Conservation (phyloP, 345 rosid species). For the Trapa incisa region DNA sequence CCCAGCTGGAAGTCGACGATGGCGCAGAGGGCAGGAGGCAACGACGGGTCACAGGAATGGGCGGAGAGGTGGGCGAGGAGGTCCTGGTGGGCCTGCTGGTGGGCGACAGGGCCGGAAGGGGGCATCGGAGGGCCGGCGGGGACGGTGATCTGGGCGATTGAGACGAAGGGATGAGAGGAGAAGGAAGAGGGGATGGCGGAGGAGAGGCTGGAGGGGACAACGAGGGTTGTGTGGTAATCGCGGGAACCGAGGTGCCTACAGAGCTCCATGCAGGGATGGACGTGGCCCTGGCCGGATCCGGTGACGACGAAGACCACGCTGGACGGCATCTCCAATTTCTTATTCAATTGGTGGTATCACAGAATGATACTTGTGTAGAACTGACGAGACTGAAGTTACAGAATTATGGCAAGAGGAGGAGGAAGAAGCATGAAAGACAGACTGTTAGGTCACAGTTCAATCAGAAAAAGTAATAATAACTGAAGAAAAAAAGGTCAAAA, state of each 20-base stretch:
- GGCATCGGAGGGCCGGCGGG: conserved; percentile 7
- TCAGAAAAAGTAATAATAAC: too few species aligned
- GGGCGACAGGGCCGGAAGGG: neutral
- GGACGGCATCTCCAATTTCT: neutral
- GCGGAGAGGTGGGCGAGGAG: conserved; percentile 13
- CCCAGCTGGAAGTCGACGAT: conserved; percentile 29
- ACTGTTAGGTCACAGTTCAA: neutral
- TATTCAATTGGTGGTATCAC: neutral
- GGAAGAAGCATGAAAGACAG: neutral
- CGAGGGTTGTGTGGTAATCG: conserved; percentile 16
- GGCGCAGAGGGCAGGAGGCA: conserved; percentile 11
- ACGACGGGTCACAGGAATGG: neutral
- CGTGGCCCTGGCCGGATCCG: conserved; percentile 33
- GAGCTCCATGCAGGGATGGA: conserved; percentile 30
- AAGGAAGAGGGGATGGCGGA: conserved; percentile 21
- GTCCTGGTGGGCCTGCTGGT: conserved; percentile 9
- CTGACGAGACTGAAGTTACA: neutral
- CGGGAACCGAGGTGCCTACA: conserved; percentile 19
- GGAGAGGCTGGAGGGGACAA: conserved; percentile 22
- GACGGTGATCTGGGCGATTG: conserved; percentile 6
- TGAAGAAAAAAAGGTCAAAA: too few species aligned
- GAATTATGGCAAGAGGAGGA: neutral
- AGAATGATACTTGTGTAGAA: conserved; percentile 8
- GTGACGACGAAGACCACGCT: conserved; percentile 25
- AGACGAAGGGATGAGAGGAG: conserved; percentile 17